Conservation (phyloP, 495 filamentous ascomycete species). For the Penicillium goetzii region DNA sequence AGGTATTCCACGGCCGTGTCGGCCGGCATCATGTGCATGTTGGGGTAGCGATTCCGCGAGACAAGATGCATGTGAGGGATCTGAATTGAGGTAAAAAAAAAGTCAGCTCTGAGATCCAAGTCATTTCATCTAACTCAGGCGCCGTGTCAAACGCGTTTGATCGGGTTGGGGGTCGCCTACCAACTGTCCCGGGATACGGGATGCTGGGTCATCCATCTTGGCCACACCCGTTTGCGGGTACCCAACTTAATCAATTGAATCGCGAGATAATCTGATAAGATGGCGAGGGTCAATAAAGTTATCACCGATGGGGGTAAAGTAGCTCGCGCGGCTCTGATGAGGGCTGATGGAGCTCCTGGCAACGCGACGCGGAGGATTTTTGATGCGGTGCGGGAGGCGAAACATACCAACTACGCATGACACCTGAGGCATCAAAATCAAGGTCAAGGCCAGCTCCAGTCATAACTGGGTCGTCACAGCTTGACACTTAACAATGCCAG, state of each 20-base stretch:
- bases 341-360: conserved; percentile 29
- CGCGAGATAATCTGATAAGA: conserved; percentile 9
- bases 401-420: conserved; percentile 25
- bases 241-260: conserved; percentile 19
- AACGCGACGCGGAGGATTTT: conserved; percentile 32
- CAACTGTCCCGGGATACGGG: conserved; percentile 63
- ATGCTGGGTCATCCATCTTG: conserved; percentile 67
- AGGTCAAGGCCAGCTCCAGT: not conserved
- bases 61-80: conserved; percentile 86
- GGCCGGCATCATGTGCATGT: conserved; percentile 64
- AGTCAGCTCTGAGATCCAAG: conserved; percentile 25
- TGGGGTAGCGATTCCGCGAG: conserved; percentile 73
- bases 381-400: conserved; percentile 27
- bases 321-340: conserved; percentile 20
- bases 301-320: conserved; percentile 17
- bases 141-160: conserved; percentile 8
- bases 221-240: conserved; percentile 21
- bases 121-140: conserved; percentile 9
- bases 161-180: conserved; percentile 42
- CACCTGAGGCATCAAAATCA: conserved; percentile 29
- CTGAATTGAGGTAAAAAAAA: conserved; percentile 44
- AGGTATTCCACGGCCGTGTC: conserved; percentile 77
- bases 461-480: not conserved
- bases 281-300: conserved; percentile 13
- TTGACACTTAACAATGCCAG: not conserved